A percentile compares a stretch with the other conserved stretches of the same genome.
Evolutionary conservation across 2,329 filamentous ascomycete species (phyloP).

Genomic region (Beauveria caledonica): DNA sequence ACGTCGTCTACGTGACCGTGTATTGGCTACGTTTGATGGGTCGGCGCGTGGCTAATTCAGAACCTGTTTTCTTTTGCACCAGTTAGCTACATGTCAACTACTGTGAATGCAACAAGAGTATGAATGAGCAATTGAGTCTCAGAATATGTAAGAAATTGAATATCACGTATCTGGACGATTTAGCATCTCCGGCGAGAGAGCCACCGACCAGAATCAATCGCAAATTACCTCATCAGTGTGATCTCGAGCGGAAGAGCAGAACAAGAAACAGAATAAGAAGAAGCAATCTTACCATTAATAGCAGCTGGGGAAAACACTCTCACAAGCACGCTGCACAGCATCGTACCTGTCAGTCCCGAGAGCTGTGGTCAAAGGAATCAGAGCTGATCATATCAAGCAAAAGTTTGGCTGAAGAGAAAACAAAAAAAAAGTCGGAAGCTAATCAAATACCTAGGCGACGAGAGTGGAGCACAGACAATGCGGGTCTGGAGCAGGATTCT

Average conservation of each 20-base stretch:
- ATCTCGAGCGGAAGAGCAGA: constrained; percentile 12
- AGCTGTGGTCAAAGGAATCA: background rate
- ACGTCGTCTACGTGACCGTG: background rate
- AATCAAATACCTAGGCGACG: background rate
- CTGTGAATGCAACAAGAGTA: constrained; percentile 18
- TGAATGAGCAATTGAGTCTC: constrained; percentile 35
- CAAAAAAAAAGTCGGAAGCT: background rate
- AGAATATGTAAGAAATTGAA: constrained; percentile 99
- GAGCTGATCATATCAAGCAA: background rate
- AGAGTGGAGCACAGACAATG: background rate
- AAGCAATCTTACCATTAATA: constrained; percentile 23
- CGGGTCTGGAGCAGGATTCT: background rate
- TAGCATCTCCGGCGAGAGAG: constrained; percentile 82
- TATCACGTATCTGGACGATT: constrained; percentile 75
- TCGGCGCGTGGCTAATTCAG: background rate
- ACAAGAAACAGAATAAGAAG: background rate
- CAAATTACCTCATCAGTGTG: constrained; percentile 93
- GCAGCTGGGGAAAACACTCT: background rate
- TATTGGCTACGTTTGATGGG: background rate
- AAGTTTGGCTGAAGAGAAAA: background rate
- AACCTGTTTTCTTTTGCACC: constrained; percentile 14
- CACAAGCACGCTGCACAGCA: background rate
- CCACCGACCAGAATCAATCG: constrained; percentile 87
- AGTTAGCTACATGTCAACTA: constrained; percentile 19
- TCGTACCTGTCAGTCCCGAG: background rate